phyloP scores from a whole-genome alignment of 106 monocot genomes.

The Vanilla planifolia region DNA sequence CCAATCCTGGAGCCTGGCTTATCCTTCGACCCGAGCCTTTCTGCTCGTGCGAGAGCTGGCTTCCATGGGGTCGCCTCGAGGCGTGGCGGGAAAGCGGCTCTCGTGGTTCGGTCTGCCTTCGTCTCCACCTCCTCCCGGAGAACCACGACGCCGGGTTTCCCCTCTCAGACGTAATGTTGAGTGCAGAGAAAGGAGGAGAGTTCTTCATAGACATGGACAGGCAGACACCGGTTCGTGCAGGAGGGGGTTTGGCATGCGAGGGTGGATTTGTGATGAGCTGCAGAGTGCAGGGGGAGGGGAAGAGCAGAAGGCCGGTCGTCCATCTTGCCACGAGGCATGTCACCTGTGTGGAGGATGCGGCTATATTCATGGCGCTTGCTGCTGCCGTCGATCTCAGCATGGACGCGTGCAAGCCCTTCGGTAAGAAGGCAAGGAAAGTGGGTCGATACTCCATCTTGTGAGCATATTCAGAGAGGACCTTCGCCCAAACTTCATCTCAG shows the following conservation, averaged over 20 bases:
- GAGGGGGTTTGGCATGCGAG: not conserved
- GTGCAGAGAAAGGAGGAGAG: conserved; percentile 62
- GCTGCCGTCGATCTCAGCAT: conserved; percentile 89
- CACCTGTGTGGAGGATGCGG: conserved; percentile 80
- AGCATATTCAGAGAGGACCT: too few species aligned
- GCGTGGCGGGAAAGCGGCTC: conserved; percentile 58
- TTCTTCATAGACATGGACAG: conserved; percentile 75
- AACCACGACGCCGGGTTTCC: conserved; percentile 44
- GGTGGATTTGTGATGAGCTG: conserved; percentile 79
- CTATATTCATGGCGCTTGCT: conserved; percentile 81
- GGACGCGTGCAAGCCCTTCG: conserved; percentile 72
- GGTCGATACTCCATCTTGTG: conserved; percentile 23
- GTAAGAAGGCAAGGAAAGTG: conserved; percentile 38
- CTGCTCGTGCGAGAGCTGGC: conserved; percentile 41
- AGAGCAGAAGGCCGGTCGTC: conserved; percentile 65
- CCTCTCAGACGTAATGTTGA: conserved; percentile 43
- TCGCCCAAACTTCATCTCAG: too few species aligned
- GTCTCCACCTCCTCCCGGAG: conserved; percentile 53
- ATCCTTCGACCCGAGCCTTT: conserved; percentile 45
- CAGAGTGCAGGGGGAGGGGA: conserved; percentile 66
- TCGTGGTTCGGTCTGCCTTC: conserved; percentile 40
- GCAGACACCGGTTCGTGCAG: conserved; percentile 12
- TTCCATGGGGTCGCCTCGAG: conserved; percentile 70
- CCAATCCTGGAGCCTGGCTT: conserved; percentile 90
- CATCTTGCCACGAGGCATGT: conserved; percentile 72